Evolutionary conservation across 495 filamentous ascomycete genomes (phyloP).

Genomic region (Terfezia boudieri): DNA sequence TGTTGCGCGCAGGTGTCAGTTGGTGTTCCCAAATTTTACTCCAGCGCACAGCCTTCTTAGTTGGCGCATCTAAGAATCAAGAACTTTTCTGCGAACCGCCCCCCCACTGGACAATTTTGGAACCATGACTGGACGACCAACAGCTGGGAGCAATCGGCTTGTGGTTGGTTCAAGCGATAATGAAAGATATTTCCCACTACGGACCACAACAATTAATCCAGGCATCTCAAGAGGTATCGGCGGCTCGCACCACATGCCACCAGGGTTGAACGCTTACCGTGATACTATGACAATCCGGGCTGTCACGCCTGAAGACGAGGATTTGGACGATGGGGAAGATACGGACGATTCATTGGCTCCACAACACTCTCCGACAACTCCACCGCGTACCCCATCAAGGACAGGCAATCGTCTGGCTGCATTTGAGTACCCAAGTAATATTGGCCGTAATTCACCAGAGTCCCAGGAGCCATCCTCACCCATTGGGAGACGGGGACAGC

Average conservation of each 20-base stretch:
- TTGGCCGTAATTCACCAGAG: neutral
- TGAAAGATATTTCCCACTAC: slow-evolving; percentile 13
- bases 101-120: neutral
- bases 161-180: slow-evolving; percentile 6
- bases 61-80: too few species aligned
- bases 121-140: slow-evolving; percentile 15
- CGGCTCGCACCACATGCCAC: neutral
- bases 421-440: neutral
- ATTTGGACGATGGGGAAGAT: slow-evolving; percentile 11
- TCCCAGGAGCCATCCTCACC: neutral
- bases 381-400: slow-evolving; percentile 20
- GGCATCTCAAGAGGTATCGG: slow-evolving; percentile 10
- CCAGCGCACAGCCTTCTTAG: too few species aligned
- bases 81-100: too few species aligned
- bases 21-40: too few species aligned
- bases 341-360: slow-evolving; percentile 9
- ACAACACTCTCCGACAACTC: slow-evolving; percentile 19
- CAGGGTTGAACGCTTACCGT: slow-evolving; percentile 5
- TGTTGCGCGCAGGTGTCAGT: too few species aligned
- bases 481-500: neutral
- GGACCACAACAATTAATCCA: slow-evolving; percentile 9
- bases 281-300: slow-evolving; percentile 26
- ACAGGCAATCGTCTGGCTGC: slow-evolving; percentile 5
- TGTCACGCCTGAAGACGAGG: slow-evolving; percentile 30
- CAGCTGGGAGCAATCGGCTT: slow-evolving; percentile 7